Conservation (phyloP, 2,329 filamentous ascomycete genomes). For the Aspergillus sp. region DNA sequence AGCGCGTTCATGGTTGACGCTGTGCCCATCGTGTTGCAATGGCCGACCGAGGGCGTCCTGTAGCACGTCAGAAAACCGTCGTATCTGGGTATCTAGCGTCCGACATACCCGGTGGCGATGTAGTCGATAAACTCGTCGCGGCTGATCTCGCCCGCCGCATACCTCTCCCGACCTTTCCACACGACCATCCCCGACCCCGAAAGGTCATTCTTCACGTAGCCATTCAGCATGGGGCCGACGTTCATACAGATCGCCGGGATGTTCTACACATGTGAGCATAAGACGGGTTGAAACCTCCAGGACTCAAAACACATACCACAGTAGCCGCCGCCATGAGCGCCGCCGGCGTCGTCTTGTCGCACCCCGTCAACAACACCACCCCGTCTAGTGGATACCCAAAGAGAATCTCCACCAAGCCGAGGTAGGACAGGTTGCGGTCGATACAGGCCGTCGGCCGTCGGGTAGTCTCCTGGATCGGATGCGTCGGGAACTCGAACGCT, state of each 20-base stretch:
- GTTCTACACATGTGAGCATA: conserved; percentile 32
- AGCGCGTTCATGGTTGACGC: conserved; percentile 55
- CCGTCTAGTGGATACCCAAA: conserved; percentile 52
- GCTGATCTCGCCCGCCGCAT: conserved; percentile 48
- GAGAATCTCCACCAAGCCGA: conserved; percentile 50
- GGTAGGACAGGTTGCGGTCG: conserved; percentile 51
- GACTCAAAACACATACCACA: conserved; percentile 32
- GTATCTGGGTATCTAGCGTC: too few species aligned
- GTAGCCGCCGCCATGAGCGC: conserved; percentile 54
- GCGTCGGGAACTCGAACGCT: conserved; percentile 53
- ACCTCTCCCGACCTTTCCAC: conserved; percentile 51
- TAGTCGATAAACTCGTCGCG: conserved; percentile 48
- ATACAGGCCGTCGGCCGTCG: conserved; percentile 50
- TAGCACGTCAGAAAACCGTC: conserved; percentile 1
- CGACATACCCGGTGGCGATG: conserved; percentile 40
- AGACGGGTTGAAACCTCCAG: not conserved
- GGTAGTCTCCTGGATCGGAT: conserved; percentile 52
- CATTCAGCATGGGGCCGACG: conserved; percentile 55
- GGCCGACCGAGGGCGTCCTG: conserved; percentile 48
- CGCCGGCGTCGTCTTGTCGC: conserved; percentile 55
- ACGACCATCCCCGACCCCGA: conserved; percentile 49
- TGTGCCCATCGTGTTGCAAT: conserved; percentile 57
- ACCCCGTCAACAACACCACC: conserved; percentile 52
- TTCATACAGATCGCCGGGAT: conserved; percentile 54
- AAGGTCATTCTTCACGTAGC: conserved; percentile 41